Evolutionary conservation across 2,329 filamentous ascomycete species (phyloP).

Genomic region (Orbilia javanica): DNA sequence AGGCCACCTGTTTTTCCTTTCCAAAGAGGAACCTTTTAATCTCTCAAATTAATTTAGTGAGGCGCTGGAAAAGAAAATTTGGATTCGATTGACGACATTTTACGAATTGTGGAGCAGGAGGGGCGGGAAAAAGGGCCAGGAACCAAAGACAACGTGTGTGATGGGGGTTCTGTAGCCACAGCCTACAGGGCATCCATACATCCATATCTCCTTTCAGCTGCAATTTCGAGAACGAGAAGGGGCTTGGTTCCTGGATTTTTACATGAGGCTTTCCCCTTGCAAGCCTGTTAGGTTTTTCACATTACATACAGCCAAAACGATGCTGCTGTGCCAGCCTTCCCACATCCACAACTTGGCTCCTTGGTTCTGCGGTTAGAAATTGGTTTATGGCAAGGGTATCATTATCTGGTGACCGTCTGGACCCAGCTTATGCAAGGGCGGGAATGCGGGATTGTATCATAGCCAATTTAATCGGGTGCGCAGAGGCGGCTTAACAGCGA

Average conservation of each 20-base stretch:
- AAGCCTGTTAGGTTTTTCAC: slow-evolving; percentile 23
- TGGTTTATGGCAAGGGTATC: slow-evolving; percentile 46
- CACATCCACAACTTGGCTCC: slow-evolving; percentile 30
- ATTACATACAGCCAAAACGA: slow-evolving; percentile 1
- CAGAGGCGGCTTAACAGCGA: slow-evolving; percentile 39
- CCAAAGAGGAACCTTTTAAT: slow-evolving; percentile 40
- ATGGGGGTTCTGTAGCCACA: neutral
- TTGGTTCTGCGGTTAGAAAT: slow-evolving; percentile 42
- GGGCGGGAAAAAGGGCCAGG: slow-evolving; percentile 24
- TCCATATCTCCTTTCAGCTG: slow-evolving; percentile 50
- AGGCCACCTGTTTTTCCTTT: slow-evolving; percentile 5
- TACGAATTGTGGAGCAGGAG: slow-evolving; percentile 42
- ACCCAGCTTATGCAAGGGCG: slow-evolving; percentile 59
- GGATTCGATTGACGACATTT: slow-evolving; percentile 50
- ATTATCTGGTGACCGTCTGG: slow-evolving; percentile 57
- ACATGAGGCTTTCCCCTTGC: slow-evolving; percentile 44
- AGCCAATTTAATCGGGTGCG: slow-evolving; percentile 46
- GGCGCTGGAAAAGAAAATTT: slow-evolving; percentile 24
- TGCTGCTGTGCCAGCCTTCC: slow-evolving; percentile 18
- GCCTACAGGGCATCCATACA: too few species aligned
- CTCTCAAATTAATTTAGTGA: slow-evolving; percentile 48
- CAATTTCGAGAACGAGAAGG: slow-evolving; percentile 53
- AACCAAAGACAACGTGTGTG: slow-evolving; percentile 5
- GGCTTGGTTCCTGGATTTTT: slow-evolving; percentile 21
- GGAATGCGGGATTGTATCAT: slow-evolving; percentile 60